Evolutionary conservation across 2,329 filamentous ascomycete species (phyloP).

Genomic region (Claviceps quebecensis): DNA sequence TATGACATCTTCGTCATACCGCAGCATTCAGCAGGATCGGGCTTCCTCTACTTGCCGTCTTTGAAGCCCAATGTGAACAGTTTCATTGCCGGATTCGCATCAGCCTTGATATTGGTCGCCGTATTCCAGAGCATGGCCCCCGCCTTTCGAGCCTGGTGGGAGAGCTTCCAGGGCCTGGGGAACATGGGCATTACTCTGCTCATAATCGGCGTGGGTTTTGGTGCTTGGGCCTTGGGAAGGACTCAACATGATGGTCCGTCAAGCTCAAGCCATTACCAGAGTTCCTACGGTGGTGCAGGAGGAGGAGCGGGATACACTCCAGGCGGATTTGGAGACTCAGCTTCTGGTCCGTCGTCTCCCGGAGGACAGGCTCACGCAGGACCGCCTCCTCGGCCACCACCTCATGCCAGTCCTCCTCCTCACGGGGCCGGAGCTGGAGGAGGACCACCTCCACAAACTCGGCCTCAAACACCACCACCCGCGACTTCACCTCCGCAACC

Average conservation of each 20-base stretch:
- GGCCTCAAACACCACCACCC: slow-evolving; percentile 6
- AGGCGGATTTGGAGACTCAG: slow-evolving; percentile 17
- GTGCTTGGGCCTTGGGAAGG: slow-evolving; percentile 52
- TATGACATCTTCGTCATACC: slow-evolving; percentile 98
- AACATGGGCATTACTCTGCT: slow-evolving; percentile 61
- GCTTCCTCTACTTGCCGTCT: slow-evolving; percentile 90
- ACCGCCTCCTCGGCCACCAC: slow-evolving; percentile 17
- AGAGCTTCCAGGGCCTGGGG: slow-evolving; percentile 54
- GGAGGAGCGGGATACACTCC: slow-evolving; percentile 8
- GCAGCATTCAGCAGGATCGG: slow-evolving; percentile 74
- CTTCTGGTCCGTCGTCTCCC: slow-evolving; percentile 16
- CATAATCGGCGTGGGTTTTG: slow-evolving; percentile 57
- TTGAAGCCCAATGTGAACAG: slow-evolving; percentile 76
- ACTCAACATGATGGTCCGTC: slow-evolving; percentile 21
- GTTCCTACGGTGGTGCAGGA: slow-evolving; percentile 9
- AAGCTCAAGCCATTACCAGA: slow-evolving; percentile 9
- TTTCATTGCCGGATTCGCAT: slow-evolving; percentile 75
- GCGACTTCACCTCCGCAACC: not conserved
- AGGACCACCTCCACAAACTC: slow-evolving; percentile 3
- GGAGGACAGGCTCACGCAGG: slow-evolving; percentile 17
- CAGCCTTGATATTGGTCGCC: slow-evolving; percentile 57
- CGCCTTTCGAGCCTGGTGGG: slow-evolving; percentile 59
- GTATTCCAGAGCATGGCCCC: slow-evolving; percentile 64
- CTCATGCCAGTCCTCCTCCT: slow-evolving; percentile 10
- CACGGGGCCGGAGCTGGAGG: not conserved